phyloP scores from a whole-genome alignment of 1,139 yeast species.

The Lipomyces yarrowii region DNA sequence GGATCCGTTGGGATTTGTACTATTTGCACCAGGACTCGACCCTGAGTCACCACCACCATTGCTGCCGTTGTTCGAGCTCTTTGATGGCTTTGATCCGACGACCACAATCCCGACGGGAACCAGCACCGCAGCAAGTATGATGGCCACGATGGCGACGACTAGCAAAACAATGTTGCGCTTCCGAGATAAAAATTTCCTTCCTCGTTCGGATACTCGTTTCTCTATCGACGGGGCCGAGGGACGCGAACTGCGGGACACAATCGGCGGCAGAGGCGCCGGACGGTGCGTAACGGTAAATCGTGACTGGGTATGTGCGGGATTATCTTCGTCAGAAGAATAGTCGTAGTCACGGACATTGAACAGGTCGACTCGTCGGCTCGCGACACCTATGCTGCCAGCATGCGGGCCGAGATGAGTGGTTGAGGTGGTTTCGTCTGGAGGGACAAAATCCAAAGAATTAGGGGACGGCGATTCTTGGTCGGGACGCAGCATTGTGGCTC shows the following conservation, averaged over 20 bases:
- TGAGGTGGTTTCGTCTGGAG: neutral
- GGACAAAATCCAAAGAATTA: neutral
- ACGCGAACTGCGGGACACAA: neutral
- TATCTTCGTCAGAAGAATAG: neutral
- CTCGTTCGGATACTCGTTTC: neutral
- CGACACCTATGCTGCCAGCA: neutral
- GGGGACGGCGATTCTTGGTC: neutral
- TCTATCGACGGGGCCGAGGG: neutral
- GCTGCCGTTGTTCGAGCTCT: neutral
- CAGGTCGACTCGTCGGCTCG: neutral
- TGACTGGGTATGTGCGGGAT: constrained; percentile 1
- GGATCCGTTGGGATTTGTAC: constrained; percentile 1
- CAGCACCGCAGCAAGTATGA: constrained; percentile 38
- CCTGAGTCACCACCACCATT: neutral
- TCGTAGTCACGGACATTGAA: neutral
- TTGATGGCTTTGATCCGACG: constrained; percentile 31
- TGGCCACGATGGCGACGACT: constrained; percentile 30
- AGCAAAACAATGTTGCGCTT: constrained; percentile 28
- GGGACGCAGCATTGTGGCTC: neutral
- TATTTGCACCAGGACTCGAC: neutral
- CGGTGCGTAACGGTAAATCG: neutral
- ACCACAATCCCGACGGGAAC: constrained; percentile 42
- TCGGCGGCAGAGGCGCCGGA: constrained; percentile 1
- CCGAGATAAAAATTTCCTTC: constrained; percentile 1
- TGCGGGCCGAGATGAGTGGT: neutral